These are phyloP conservation scores for Purshia tridentata DNA, from an alignment of 306 rosid species.

Conservation along the genomic window DNA sequence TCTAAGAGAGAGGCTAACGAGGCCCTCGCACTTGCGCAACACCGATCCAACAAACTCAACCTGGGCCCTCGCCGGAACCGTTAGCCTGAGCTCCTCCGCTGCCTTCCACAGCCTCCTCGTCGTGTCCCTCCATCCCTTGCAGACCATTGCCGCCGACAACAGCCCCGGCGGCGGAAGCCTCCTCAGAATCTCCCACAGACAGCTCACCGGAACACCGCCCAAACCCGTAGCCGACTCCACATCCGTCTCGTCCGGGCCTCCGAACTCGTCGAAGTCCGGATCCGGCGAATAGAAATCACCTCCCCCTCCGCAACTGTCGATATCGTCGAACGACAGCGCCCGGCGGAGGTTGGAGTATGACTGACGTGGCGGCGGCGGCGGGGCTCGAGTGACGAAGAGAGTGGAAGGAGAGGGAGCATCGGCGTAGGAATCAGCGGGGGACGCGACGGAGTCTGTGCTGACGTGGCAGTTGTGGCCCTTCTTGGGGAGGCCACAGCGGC, in stretches of 20 bases:
- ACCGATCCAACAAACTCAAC: constrained; percentile 77
- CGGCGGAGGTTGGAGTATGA: constrained; percentile 59
- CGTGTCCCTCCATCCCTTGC: constrained; percentile 82
- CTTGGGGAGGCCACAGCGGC: constrained; percentile 88
- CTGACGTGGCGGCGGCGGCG: constrained; percentile 37
- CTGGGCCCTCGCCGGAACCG: constrained; percentile 71
- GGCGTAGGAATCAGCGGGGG: constrained; percentile 33
- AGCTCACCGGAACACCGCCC: constrained; percentile 55
- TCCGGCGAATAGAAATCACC: constrained; percentile 28
- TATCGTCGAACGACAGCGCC: constrained; percentile 77
- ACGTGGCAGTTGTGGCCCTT: constrained; percentile 74
- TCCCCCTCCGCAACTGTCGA: constrained; percentile 30
- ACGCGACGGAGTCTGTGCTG: constrained; percentile 21
- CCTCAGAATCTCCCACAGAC: constrained; percentile 73
- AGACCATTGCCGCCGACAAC: constrained; percentile 73
- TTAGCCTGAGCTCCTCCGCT: constrained; percentile 70
- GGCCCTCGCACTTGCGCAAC: constrained; percentile 76
- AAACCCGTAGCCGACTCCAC: constrained; percentile 33
- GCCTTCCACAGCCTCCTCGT: constrained; percentile 75
- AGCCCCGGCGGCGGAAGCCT: constrained; percentile 79
- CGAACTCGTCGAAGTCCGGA: constrained; percentile 18
- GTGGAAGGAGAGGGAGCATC: constrained; percentile 34
- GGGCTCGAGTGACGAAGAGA: constrained; percentile 27
- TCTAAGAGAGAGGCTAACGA: constrained; percentile 76
- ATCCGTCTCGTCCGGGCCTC: constrained; percentile 16